Evolutionary conservation across 192 early-diverging fungal genomes (phyloP), one percentile per base, ranked within the genome.

Genomic region (Helicostylum pulchrum): DNA sequence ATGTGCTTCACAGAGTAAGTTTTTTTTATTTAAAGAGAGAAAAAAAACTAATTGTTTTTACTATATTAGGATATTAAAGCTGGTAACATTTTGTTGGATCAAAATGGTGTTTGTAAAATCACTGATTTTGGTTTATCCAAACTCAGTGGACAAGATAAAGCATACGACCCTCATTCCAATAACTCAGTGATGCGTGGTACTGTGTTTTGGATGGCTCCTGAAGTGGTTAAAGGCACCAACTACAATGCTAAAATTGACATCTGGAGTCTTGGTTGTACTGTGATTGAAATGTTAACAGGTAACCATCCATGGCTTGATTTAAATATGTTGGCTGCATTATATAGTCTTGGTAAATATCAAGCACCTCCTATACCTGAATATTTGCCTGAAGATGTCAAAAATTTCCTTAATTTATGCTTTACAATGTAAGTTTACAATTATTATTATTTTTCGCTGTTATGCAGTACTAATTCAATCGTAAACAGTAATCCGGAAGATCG

Each of bases 101-200:
- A 91, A 45, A 77, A 85, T n/a, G 91, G 91, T 26, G 82, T 90
- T 7, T 93, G 92, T 58, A 98, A 98, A 77, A 98, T 98, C 30
- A 91, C 91, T 14, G 96, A 98, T 72, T 98, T 98, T 83, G 96
- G 96, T 12, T 88, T 97, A 15, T 96, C 94, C 32, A 95, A 93
- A 64, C 79, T 87, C 64, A 90, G 82, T 59, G 83, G 83, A 64
- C 70, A 59, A 47, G 56, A 57, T 17, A 31, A 62, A 45, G 71
- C 72, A 23, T 83, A 79, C 56, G 71, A 80, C 49, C 54, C 65
- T 42, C 68, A 69, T 74, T 66, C 71, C 32, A 71, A 81, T 36
- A 77, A 74, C 50, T 81, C 84, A 0, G 42, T 66, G 7, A 68
- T 68, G 67, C 31, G 61, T 12, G 67, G 64, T 4, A 86, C 94